These are phyloP conservation scores for Stemphylium vesicarium DNA, from an alignment of 2,329 filamentous ascomycete genomes.

Conservation along the genomic window DNA sequence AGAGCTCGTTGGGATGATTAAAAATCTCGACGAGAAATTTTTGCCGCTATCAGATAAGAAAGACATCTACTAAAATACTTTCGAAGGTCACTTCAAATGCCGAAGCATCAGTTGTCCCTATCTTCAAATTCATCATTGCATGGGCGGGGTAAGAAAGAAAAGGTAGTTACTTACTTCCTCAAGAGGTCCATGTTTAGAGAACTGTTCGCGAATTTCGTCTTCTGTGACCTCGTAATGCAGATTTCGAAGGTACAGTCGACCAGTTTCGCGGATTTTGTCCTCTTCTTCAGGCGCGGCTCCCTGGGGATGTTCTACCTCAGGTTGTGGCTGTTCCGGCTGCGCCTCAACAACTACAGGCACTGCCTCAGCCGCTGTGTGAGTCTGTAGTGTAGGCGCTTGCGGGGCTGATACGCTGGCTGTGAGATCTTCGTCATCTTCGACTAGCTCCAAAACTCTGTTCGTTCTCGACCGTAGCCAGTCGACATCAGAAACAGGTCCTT, in stretches of 20 bases:
- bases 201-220: conserved; percentile 75
- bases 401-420: neutral
- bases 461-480: conserved; percentile 94
- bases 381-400: conserved; percentile 1
- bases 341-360: conserved; percentile 16
- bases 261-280: conserved; percentile 72
- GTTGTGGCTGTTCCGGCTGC: conserved; percentile 7
- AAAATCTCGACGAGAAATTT: neutral
- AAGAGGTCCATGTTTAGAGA: conserved; percentile 74
- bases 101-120: conserved; percentile 99
- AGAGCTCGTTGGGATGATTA: neutral
- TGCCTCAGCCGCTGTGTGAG: conserved; percentile 18
- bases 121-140: conserved; percentile 89
- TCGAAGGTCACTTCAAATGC: conserved; percentile 92
- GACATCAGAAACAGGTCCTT: conserved; percentile 69
- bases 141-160: conserved; percentile 25
- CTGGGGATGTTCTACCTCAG: conserved; percentile 46
- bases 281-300: conserved; percentile 53
- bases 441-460: conserved; percentile 81
- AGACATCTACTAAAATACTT: conserved; percentile 99
- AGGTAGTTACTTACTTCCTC: conserved; percentile 76
- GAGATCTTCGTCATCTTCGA: conserved; percentile 71
- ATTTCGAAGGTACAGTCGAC: conserved; percentile 87
- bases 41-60: conserved; percentile 74
- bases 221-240: conserved; percentile 80